These are phyloP conservation scores for Chaetoceros tenuissimus DNA, from an alignment of 108 stramenopile species.

Conservation along the genomic window DNA sequence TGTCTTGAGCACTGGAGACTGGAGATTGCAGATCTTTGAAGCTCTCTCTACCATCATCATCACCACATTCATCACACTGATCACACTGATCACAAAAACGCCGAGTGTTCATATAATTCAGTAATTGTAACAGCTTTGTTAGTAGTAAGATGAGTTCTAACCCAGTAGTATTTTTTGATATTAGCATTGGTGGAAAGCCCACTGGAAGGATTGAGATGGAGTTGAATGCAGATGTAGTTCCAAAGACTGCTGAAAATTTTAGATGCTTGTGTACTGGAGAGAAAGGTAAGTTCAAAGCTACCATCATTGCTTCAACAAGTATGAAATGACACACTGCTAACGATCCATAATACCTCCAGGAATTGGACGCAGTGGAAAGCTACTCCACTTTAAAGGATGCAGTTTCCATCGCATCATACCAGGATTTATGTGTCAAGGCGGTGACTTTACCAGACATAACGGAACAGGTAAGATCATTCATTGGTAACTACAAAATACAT, in stretches of 20 bases:
- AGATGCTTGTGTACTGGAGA: constrained; percentile 74
- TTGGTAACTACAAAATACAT: too few relatives aligned
- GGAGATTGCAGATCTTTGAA: too few relatives aligned
- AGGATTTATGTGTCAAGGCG: constrained; percentile 85
- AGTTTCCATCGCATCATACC: constrained; percentile 95
- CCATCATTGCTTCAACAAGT: too few relatives aligned
- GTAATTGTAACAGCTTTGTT: too few relatives aligned
- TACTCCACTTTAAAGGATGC: constrained; percentile 86
- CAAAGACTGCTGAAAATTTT: constrained; percentile 85
- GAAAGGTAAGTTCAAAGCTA: too few relatives aligned
- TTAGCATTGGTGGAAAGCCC: constrained; percentile 75
- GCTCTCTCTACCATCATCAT: too few relatives aligned
- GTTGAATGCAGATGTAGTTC: constrained; percentile 88
- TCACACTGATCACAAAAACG: too few relatives aligned
- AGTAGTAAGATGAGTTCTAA: constrained; percentile 29
- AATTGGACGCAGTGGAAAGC: constrained; percentile 37
- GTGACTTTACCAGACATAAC: constrained; percentile 81
- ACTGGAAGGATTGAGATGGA: constrained; percentile 89
- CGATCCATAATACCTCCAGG: too few relatives aligned
- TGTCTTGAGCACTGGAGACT: too few relatives aligned
- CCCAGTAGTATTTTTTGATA: constrained; percentile 76
- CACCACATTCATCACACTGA: too few relatives aligned
- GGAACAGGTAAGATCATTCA: constrained; percentile 43
- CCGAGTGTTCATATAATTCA: too few relatives aligned
- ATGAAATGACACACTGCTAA: too few relatives aligned